A percentile compares a stretch with the other conserved stretches of the same genome.
These are phyloP conservation scores for Gracilaria domingensis DNA, from an alignment of 23 red algal genomes.

Conservation along the genomic window DNA sequence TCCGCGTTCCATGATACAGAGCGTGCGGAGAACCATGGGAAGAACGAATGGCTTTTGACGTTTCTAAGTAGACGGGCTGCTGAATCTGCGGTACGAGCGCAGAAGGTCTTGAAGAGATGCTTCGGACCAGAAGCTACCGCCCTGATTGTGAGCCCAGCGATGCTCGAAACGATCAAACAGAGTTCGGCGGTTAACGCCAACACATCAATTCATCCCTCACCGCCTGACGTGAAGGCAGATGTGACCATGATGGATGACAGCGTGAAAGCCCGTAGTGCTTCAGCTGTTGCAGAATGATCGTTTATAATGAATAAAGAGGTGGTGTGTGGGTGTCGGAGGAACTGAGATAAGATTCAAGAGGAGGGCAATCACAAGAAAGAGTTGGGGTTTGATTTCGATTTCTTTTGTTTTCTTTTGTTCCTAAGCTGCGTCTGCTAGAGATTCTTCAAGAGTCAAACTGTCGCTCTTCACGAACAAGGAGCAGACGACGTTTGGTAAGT, in stretches of 20 bases:
- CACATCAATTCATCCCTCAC: neutral
- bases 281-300: slow-evolving; percentile 14
- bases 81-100: slow-evolving; percentile 52
- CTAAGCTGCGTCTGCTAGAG: neutral
- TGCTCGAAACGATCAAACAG: slow-evolving; percentile 8
- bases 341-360: slow-evolving; percentile 10
- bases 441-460: neutral
- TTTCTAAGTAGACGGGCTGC: slow-evolving; percentile 63
- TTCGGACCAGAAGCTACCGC: slow-evolving; percentile 37
- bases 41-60: slow-evolving; percentile 49
- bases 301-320: slow-evolving; percentile 10
- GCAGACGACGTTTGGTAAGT: too few relatives aligned
- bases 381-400: slow-evolving; percentile 10
- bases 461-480: neutral
- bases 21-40: slow-evolving; percentile 29
- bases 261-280: slow-evolving; percentile 12
- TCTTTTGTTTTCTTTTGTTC: neutral
- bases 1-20: slow-evolving; percentile 64
- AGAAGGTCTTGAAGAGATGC: slow-evolving; percentile 43
- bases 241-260: slow-evolving; percentile 32
- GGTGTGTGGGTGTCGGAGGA: neutral
- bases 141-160: slow-evolving; percentile 38
- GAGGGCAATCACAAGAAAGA: neutral
- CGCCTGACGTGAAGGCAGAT: slow-evolving; percentile 23
- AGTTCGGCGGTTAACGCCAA: neutral